Base-by-base conservation (phyloP, 192 early-diverging fungal genomes). In the Backusella australiensis region DNA sequence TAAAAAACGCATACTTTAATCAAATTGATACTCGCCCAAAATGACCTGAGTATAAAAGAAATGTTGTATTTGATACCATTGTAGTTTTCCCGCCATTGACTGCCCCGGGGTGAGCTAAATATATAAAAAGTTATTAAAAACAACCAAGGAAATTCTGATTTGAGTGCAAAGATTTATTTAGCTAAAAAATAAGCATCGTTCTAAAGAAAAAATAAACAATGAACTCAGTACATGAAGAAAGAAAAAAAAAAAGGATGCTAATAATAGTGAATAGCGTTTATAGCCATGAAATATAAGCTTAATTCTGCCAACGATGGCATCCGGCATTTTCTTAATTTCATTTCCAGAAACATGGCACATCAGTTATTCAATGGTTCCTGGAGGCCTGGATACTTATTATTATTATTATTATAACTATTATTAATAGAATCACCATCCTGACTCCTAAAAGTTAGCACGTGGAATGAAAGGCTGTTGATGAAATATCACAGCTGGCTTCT, bases 111-210 rank as follows among this genome's bases (percentile, higher is more conserved):
- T 59, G 46, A 19, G 23, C 53, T 59, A 59, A 59, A 11, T 59
- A 59, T 59, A 59, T 23, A 8, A 4, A 59, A 59, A 59, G 3
- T 59, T 59, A 59, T 26, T 26, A 53, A 59, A 59, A 59, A 26
- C 53, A 59, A 59, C 53, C 21, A 59, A 59, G 53, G 26, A 59
- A 26, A 59, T 59, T 59, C 53, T 59, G 53, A 59, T 59, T 59
- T 12, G 23, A 6, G 17, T 49, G 46, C 19, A 19, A 19, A 5
- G 0, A n/a, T 19, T 49, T 49, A 49, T 49, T n/a, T n/a, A n/a
- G 46, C 17, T 49, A 1, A 7, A n/a, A 49, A 49, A n/a, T 49
- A 49, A 49, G 15, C 38, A 39, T 39, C 38, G 3, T 39, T 39
- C 3, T 44, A 44, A 49, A 49, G 4, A 49, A 44, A 44, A 44